Percentiles rank a stretch among this genome's conserved stretches.
phyloP scores from a whole-genome alignment of 163 green algal genomes.

The Chlamydomonas reinhardtii region DNA sequence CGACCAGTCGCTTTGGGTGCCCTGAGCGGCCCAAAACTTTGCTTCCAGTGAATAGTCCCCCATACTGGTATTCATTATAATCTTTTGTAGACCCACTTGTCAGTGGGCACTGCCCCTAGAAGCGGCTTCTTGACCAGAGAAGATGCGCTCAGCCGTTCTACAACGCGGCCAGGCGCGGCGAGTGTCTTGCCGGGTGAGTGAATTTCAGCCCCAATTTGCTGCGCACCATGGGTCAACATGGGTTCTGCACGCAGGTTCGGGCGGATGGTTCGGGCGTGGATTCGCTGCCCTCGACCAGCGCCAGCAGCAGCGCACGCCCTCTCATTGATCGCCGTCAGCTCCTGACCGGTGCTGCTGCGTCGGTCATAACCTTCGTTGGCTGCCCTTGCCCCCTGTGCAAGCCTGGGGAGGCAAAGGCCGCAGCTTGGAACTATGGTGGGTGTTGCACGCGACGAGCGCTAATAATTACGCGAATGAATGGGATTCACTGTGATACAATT shows the following conservation, averaged over 20 bases:
- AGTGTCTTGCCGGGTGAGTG: too few relatives aligned
- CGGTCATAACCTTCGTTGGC: slow-evolving; percentile 27
- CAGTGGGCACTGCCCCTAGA: too few relatives aligned
- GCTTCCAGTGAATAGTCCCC: too few relatives aligned
- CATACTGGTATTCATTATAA: too few relatives aligned
- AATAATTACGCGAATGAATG: background rate
- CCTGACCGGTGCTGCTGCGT: slow-evolving; percentile 31
- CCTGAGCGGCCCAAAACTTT: too few relatives aligned
- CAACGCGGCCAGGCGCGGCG: too few relatives aligned
- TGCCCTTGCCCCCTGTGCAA: slow-evolving; percentile 48
- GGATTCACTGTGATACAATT: background rate
- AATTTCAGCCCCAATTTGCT: too few relatives aligned
- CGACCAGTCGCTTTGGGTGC: too few relatives aligned
- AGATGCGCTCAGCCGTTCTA: too few relatives aligned
- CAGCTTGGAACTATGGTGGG: slow-evolving; percentile 57
- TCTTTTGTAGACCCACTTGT: too few relatives aligned
- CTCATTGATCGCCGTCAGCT: slow-evolving; percentile 38
- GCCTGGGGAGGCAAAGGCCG: slow-evolving; percentile 41
- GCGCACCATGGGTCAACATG: too few relatives aligned
- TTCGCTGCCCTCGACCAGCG: background rate
- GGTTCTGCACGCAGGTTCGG: background rate
- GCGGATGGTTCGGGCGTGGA: background rate
- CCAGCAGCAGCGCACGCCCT: slow-evolving; percentile 7
- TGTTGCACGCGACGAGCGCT: background rate
- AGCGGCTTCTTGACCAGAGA: too few relatives aligned